Percentiles rank a stretch among this genome's conserved stretches.
phyloP scores from a whole-genome alignment of 2,329 filamentous ascomycete genomes.

The Phyllosticta capitalensis region DNA sequence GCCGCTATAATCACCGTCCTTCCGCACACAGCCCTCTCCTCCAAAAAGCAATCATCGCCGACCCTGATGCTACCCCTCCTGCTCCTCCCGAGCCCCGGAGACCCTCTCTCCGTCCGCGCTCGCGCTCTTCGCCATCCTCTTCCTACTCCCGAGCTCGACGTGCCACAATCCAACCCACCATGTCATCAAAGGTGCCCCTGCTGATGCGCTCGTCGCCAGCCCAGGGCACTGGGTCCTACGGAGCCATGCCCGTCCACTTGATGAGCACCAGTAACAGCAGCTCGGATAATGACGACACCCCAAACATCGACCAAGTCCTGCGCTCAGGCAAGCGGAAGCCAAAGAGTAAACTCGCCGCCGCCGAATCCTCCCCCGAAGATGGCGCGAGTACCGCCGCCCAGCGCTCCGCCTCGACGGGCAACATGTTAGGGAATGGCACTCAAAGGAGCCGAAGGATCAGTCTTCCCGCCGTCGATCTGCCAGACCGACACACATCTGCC shows the following conservation, averaged over 20 bases:
- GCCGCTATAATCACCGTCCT: neutral
- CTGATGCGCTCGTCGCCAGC: constrained; percentile 51
- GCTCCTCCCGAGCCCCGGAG: constrained; percentile 1
- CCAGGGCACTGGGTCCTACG: constrained; percentile 52
- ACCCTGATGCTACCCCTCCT: constrained; percentile 5
- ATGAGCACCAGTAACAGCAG: constrained; percentile 28
- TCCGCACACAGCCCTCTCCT: neutral
- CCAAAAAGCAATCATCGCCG: constrained; percentile 5
- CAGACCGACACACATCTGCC: constrained; percentile 4
- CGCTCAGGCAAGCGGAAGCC: constrained; percentile 14
- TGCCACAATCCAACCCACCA: constrained; percentile 15
- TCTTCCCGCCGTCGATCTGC: neutral
- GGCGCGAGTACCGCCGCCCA: neutral
- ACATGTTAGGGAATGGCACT: constrained; percentile 1
- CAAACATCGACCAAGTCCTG: constrained; percentile 17
- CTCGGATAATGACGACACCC: constrained; percentile 23
- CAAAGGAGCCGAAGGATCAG: constrained; percentile 6
- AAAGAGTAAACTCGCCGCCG: constrained; percentile 13
- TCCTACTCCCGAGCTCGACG: neutral
- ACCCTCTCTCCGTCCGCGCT: neutral
- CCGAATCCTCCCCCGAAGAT: neutral
- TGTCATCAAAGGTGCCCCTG: constrained; percentile 46
- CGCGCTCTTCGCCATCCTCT: neutral
- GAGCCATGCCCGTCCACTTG: constrained; percentile 43
- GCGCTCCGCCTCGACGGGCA: constrained; percentile 2